phyloP scores from a whole-genome alignment of 2,329 filamentous ascomycete genomes.

The Pseudopyricularia cyperi region DNA sequence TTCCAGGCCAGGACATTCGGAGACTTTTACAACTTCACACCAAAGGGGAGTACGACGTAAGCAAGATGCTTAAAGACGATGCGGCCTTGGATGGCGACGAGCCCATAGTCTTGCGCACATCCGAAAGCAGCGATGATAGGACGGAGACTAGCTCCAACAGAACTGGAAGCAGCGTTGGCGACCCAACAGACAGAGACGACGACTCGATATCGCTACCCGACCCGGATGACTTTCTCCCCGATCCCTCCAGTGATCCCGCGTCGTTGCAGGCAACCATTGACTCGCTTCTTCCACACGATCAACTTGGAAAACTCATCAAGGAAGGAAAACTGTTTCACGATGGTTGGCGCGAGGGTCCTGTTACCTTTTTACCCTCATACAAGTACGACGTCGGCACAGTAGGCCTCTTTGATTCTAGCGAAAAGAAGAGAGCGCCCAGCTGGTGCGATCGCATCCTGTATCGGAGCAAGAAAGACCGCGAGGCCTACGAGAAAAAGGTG shows the following conservation, averaged over 20 bases:
- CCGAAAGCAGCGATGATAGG: slow-evolving; percentile 33
- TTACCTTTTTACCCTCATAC: slow-evolving; percentile 86
- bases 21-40: slow-evolving; percentile 73
- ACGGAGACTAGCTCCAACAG: slow-evolving; percentile 16
- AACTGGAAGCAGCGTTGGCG: slow-evolving; percentile 11
- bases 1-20: slow-evolving; percentile 83
- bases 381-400: slow-evolving; percentile 96
- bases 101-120: slow-evolving; percentile 31
- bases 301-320: slow-evolving; percentile 63
- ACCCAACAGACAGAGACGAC: slow-evolving; percentile 18
- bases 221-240: slow-evolving; percentile 52
- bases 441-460: slow-evolving; percentile 96
- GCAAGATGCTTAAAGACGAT: slow-evolving; percentile 19
- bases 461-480: slow-evolving; percentile 58
- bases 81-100: slow-evolving; percentile 31
- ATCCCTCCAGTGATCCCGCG: slow-evolving; percentile 63
- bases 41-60: slow-evolving; percentile 58
- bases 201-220: slow-evolving; percentile 37
- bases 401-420: slow-evolving; percentile 84
- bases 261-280: slow-evolving; percentile 81
- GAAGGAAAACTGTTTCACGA: slow-evolving; percentile 74
- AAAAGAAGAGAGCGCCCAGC: slow-evolving; percentile 83
- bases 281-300: slow-evolving; percentile 81
- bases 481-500: slow-evolving; percentile 49
- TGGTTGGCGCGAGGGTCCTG: slow-evolving; percentile 80